Conservation (phyloP, 1,284 basidiomycete genomes). For the Leccinum pachyderme region DNA sequence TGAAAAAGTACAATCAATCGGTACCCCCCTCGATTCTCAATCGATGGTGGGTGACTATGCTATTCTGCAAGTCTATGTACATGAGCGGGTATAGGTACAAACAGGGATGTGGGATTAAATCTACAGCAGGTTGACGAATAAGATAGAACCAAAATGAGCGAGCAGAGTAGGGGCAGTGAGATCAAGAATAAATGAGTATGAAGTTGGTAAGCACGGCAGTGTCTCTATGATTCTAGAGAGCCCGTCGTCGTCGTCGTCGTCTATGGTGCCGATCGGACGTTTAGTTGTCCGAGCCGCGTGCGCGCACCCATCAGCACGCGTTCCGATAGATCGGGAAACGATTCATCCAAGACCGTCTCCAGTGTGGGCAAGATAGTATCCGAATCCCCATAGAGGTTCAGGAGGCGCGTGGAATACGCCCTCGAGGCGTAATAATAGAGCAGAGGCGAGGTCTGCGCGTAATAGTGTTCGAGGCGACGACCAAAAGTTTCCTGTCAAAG, state of each 20-base stretch:
- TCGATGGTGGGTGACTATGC: slow-evolving; percentile 5
- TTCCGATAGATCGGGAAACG: slow-evolving; percentile 15
- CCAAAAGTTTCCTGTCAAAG: slow-evolving; percentile 74
- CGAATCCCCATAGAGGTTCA: slow-evolving; percentile 27
- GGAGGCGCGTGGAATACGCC: slow-evolving; percentile 28
- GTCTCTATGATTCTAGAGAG: neutral
- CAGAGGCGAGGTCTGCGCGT: slow-evolving; percentile 81
- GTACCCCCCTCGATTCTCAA: neutral
- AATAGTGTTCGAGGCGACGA: slow-evolving; percentile 79
- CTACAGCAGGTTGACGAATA: slow-evolving; percentile 24
- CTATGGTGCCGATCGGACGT: slow-evolving; percentile 18
- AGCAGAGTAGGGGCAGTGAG: neutral
- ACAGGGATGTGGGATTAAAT: slow-evolving; percentile 11
- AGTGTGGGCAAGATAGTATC: slow-evolving; percentile 25
- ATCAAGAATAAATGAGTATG: neutral
- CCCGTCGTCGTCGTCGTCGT: slow-evolving; percentile 2
- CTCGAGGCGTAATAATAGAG: slow-evolving; percentile 68
- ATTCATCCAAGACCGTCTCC: slow-evolving; percentile 21
- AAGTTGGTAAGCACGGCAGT: neutral
- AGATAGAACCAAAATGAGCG: slow-evolving; percentile 6
- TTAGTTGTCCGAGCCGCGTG: slow-evolving; percentile 20
- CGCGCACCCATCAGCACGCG: slow-evolving; percentile 10
- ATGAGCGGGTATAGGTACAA: slow-evolving; percentile 13
- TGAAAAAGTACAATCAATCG: neutral
- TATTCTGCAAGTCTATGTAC: slow-evolving; percentile 8